These are phyloP conservation scores for Phoma sp. DNA, from an alignment of 2,329 filamentous ascomycete genomes.

Conservation along the genomic window DNA sequence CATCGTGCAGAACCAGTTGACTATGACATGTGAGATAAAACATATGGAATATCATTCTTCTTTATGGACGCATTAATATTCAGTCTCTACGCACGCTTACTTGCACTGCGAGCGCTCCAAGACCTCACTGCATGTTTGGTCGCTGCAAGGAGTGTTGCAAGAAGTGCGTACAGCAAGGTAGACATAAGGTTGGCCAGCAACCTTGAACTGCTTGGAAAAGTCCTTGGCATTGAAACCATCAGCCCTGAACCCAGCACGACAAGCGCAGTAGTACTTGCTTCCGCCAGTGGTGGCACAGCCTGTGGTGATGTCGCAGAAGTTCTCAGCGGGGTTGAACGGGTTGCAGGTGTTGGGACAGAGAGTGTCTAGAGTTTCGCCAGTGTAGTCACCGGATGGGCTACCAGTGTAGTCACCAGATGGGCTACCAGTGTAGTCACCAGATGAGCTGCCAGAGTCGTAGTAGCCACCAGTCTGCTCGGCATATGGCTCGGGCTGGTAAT, in stretches of 20 bases:
- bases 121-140: constrained; percentile 32
- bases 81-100: constrained; percentile 7
- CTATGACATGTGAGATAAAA: constrained; percentile 11
- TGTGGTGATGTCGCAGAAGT: constrained; percentile 37
- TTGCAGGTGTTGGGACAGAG: constrained; percentile 36
- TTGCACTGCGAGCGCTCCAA: constrained; percentile 30
- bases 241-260: constrained; percentile 34
- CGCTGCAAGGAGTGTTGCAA: constrained; percentile 35
- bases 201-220: constrained; percentile 38
- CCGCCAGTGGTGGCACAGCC: constrained; percentile 33
- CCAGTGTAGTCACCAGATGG: constrained; percentile 5
- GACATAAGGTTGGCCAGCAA: constrained; percentile 35
- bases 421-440: no score
- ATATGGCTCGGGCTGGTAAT: no score
- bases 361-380: constrained; percentile 25
- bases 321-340: constrained; percentile 30
- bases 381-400: constrained; percentile 22
- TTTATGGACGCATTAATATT: neutral
- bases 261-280: constrained; percentile 39
- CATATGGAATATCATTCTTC: neutral
- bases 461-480: no score
- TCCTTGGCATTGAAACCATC: constrained; percentile 32
- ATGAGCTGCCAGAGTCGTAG: constrained; percentile 7
- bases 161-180: constrained; percentile 27
- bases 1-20: constrained; percentile 10